These are phyloP conservation scores for Fusarium sp. DNA, from an alignment of 2,329 filamentous ascomycete genomes.

Conservation along the genomic window DNA sequence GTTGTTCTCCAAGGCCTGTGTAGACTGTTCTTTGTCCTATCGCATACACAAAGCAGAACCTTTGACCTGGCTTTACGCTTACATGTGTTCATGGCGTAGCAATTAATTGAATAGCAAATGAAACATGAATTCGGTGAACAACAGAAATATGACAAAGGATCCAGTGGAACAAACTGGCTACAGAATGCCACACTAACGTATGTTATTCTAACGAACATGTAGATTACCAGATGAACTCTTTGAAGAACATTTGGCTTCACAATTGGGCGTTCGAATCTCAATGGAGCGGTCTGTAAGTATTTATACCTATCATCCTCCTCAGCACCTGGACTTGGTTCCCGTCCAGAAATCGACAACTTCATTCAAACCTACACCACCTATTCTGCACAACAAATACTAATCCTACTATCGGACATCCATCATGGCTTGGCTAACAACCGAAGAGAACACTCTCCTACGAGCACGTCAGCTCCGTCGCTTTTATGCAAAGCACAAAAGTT, in stretches of 20 bases:
- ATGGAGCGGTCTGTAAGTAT: fast-evolving
- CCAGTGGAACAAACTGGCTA: fast-evolving
- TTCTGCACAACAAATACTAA: neutral
- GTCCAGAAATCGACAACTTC: neutral
- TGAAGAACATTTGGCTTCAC: neutral
- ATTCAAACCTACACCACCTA: neutral
- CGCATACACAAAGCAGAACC: fast-evolving
- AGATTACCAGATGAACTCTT: no score
- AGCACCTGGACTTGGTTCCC: fast-evolving
- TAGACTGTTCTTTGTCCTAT: neutral
- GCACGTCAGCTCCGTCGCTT: neutral
- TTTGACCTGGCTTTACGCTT: fast-evolving
- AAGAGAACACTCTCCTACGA: neutral
- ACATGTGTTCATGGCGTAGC: fast-evolving
- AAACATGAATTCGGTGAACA: neutral
- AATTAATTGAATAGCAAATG: no score
- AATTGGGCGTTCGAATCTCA: fast-evolving
- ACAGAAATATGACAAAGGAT: neutral
- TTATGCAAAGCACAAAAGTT: neutral
- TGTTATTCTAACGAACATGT: neutral
- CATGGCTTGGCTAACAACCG: neutral
- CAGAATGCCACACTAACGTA: fast-evolving
- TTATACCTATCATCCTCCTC: no score
- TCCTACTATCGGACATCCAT: neutral
- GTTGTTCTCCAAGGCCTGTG: neutral